Evolutionary conservation across 2,329 filamentous ascomycete species (phyloP).

Genomic region (Fusarium foetens): DNA sequence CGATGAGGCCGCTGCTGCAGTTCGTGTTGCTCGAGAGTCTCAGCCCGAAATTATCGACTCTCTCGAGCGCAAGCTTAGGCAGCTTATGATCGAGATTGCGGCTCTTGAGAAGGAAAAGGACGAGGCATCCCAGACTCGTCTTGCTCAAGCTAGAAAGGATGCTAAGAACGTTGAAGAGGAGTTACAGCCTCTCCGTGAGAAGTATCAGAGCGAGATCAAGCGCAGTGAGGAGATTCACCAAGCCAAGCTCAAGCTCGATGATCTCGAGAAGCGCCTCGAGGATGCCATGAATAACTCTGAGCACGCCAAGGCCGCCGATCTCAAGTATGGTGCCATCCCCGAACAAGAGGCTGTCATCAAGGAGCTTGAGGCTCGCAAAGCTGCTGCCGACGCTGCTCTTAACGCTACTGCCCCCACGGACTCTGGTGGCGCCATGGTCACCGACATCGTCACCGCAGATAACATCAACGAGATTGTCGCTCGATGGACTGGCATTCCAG

Average conservation of each 20-base stretch:
- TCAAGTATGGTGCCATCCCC: conserved; percentile 97
- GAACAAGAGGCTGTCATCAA: conserved; percentile 86
- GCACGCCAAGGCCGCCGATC: conserved; percentile 86
- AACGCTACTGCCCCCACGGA: conserved; percentile 65
- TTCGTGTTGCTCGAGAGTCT: conserved; percentile 93
- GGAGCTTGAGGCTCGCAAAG: conserved; percentile 82
- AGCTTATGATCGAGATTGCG: conserved; percentile 97
- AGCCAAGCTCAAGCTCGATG: conserved; percentile 93
- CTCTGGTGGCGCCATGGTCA: conserved; percentile 78
- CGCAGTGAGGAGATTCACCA: conserved; percentile 93
- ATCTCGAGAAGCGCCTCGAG: conserved; percentile 89
- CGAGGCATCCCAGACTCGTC: conserved; percentile 85
- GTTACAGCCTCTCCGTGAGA: conserved; percentile 88
- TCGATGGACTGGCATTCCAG: conserved; percentile 97
- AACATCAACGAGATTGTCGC: conserved; percentile 99
- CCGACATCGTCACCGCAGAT: conserved; percentile 93
- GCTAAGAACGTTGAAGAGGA: conserved; percentile 96
- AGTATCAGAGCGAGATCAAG: conserved; percentile 93
- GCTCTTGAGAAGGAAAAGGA: conserved; percentile 94
- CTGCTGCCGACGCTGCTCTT: conserved; percentile 78
- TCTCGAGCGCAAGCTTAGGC: conserved; percentile 86
- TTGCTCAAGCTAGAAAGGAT: conserved; percentile 86
- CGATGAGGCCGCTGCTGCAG: conserved; percentile 96
- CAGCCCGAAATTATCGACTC: conserved; percentile 96
- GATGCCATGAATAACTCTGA: conserved; percentile 91